Evolutionary conservation across 2,329 filamentous ascomycete genomes (phyloP), one percentile per base, ranked within the genome.

Genomic region (Grosmannia huntii): DNA sequence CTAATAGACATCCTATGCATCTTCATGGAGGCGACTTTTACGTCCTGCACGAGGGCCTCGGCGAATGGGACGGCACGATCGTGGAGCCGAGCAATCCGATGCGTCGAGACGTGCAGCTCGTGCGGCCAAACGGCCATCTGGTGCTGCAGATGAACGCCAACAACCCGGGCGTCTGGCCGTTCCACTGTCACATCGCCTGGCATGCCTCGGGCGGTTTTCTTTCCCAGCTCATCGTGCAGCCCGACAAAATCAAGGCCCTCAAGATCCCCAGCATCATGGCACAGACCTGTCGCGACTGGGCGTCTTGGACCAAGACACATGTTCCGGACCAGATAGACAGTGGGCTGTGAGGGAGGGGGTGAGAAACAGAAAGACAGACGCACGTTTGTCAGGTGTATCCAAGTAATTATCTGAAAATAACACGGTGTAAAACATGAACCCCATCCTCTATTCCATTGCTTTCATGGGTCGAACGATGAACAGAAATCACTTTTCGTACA

Each of bases 151-250:
- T 77, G 62, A 64, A 70, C 57, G 68, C 73, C 0, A 71, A 80
- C 63, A 79, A 79, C 60, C 76, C 76, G 0, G 76, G 76, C 27
- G 64, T 55, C 9, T 80, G 77, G 77, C 70, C 75, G 5, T 73
- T 80, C 64, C 77, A 81, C 68, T 81, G 78, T 66, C 78, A 81
- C 67, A 76, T 80, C 55, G 75, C 75, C 4, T 83, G 79, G 79
- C 80, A 83, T 65, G 44, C 55, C 25, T 44, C 55, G 3, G 55
- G 52, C 19, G 55, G 55, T 2, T 49, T 57, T 2, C 48, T 49
- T 36, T 46, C 52, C 49, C 55, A 57, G 55, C 14, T 57, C 33
- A 23, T 57, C 5, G 55, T 38, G 36, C 36, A 38, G 36, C 36
- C 36, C 12, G 14, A 2, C 36, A 38, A 55, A 36, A 16, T 38